Evolutionary conservation across 257 asterid genomes (phyloP).

Genomic region (Scutellaria galericulata): DNA sequence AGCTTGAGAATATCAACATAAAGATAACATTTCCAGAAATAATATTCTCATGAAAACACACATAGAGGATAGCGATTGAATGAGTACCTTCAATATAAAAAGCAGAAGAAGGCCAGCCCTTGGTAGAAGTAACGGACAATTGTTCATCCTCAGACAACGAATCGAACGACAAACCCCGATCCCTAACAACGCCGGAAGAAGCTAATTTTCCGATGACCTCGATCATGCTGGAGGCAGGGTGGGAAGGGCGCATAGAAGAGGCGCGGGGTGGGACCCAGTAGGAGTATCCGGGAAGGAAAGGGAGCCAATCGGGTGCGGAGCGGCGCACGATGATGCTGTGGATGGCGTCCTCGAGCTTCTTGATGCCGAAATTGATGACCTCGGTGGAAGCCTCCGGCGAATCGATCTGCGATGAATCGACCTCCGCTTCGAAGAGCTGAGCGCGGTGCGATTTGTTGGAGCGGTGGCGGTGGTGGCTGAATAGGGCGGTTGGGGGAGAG

Average conservation of each 20-base stretch:
- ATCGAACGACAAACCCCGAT: slow-evolving; percentile 26
- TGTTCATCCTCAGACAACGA: slow-evolving; percentile 49
- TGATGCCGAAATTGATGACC: slow-evolving; percentile 51
- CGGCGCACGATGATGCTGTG: slow-evolving; percentile 60
- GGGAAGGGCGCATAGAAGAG: slow-evolving; percentile 30
- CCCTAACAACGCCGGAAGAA: slow-evolving; percentile 17
- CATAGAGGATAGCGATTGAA: not conserved
- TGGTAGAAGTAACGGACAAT: slow-evolving; percentile 39
- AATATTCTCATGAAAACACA: not conserved
- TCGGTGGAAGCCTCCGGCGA: slow-evolving; percentile 45
- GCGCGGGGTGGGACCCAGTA: slow-evolving; percentile 61
- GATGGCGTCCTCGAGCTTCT: slow-evolving; percentile 59
- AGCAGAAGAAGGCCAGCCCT: slow-evolving; percentile 60
- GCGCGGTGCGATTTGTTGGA: slow-evolving; percentile 51
- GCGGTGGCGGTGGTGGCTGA: slow-evolving; percentile 55
- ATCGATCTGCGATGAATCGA: slow-evolving; percentile 50
- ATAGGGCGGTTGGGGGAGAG: slow-evolving; percentile 36
- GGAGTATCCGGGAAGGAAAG: slow-evolving; percentile 58
- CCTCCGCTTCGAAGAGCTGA: slow-evolving; percentile 47
- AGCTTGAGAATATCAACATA: slow-evolving; percentile 14
- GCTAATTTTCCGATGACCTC: slow-evolving; percentile 44
- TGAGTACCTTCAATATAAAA: slow-evolving; percentile 47
- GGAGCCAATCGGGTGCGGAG: slow-evolving; percentile 68
- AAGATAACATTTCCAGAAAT: not conserved
- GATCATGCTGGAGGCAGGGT: slow-evolving; percentile 39